Evolutionary conservation across 352 stramenopile species (phyloP), one percentile per base, ranked within the genome.

Genomic region (Phytophthora kernoviae): DNA sequence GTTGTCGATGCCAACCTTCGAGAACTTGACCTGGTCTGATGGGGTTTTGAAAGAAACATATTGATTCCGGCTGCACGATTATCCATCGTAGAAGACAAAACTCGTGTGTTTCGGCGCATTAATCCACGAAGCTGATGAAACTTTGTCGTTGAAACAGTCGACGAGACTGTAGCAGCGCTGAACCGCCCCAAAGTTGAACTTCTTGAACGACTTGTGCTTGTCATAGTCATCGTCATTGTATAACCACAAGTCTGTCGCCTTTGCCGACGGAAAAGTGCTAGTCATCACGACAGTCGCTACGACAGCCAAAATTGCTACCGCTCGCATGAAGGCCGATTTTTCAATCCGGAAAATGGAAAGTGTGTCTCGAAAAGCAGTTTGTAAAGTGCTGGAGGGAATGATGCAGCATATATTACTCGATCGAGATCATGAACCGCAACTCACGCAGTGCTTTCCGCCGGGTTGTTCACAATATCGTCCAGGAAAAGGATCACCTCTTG

Each of bases 201-300:
- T 36, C 40, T 71, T 71, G 52, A 71, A 71, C 11, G 18, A 59
- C 47, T 63, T 58, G 32, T 59, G 44, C 12, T 67, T 71, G 62
- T 45, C 27, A 40, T 60, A 71, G 52, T 67, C 34, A 45, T 68
- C 41, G 51, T 67, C 20, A 5, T 57, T 21, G 11, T 57, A 71
- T 6, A 68, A 11, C 57, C 63, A 71, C 34, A 71, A 36, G 33
- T 67, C 50, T 2, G 57, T 67, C 5, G 63, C 57, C 6, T 18
- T 15, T 5, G 43, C 10, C 6, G 27, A 15, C 14, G 48, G 5
- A 17, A 66, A 52, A 8, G 11, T 11, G 4, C 9, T 18, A 37
- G 32, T 30, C 12, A 40, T 12, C 17, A 65, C 24, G 18, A 65
- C 17, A 21, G 59, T 2, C 4, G 40, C 40, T 46, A 26, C 18